Conservation (phyloP, 106 monocot species). For the Acanthochlamys bracteata region DNA sequence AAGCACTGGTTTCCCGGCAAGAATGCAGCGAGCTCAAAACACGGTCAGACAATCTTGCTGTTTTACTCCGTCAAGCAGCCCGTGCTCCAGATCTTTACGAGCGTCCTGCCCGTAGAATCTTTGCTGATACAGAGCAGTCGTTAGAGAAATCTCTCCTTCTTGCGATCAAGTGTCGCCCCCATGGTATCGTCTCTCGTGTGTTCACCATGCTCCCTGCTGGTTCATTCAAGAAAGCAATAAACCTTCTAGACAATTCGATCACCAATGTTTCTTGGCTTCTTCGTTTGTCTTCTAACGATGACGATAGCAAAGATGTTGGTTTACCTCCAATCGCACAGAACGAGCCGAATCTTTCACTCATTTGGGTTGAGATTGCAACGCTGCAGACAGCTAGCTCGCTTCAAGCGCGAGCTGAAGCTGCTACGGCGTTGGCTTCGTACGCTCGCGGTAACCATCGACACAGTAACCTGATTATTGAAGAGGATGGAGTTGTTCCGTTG, state of each 20-base stretch:
- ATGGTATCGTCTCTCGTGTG: conserved; percentile 49
- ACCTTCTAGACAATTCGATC: conserved; percentile 66
- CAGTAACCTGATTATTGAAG: conserved; percentile 77
- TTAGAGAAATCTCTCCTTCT: conserved; percentile 64
- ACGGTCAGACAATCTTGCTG: conserved; percentile 49
- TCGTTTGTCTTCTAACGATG: conserved; percentile 37
- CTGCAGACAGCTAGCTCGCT: conserved; percentile 57
- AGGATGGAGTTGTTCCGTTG: conserved; percentile 73
- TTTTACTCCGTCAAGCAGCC: conserved; percentile 68
- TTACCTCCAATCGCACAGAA: conserved; percentile 96
- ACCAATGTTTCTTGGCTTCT: conserved; percentile 87
- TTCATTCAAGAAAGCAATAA: conserved; percentile 55
- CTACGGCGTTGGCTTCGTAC: conserved; percentile 63
- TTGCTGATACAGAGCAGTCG: conserved; percentile 65
- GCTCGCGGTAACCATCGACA: conserved; percentile 83
- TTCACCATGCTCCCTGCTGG: conserved; percentile 67
- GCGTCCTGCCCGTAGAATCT: conserved; percentile 78
- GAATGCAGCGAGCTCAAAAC: conserved; percentile 65
- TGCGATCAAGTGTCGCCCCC: conserved; percentile 49
- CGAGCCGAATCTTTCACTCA: conserved; percentile 81
- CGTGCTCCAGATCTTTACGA: conserved; percentile 78
- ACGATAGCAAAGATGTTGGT: conserved; percentile 58
- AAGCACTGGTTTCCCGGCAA: conserved; percentile 28
- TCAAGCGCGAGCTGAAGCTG: conserved; percentile 52
- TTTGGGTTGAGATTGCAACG: conserved; percentile 87